Base-by-base conservation (phyloP, 768 basidiomycete genomes). In the Suillus spraguei region DNA sequence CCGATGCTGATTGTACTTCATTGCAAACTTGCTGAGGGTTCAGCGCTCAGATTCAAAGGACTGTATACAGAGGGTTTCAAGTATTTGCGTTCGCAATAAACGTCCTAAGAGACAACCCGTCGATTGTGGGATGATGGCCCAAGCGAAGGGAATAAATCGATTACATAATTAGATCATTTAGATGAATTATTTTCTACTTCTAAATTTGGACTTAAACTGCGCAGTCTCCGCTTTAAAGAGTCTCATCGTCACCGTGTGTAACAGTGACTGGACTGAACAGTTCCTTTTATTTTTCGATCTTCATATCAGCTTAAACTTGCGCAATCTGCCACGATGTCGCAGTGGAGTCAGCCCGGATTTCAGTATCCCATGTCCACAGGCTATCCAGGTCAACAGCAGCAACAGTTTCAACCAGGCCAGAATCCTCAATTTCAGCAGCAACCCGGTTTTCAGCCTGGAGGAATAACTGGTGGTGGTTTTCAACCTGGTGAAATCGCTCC, bases 351-450 rank as follows among this genome's bases (percentile, higher is more conserved):
- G 74, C 83, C 82, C 28, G 85, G 86, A 41, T 88, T 80, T 70
- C 90, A 92, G 76, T 88, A 90, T 71, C 87, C 91, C 38, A 79
- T 88, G 74, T 90, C 90, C 67, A 90, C 91, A 3, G 91, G 89
- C 16, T 88, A 83, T 74, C 83, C 78, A 64, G 71, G 70, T 59
- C 66, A 67, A 62, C 82, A 82, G 67, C 81, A 80, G 35, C 85
- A 85, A 64, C 82, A 81, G 60, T 79, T 81, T 67, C 77, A 73
- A 17, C 75, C 72, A 11, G 65, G 62, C 5, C 80, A 78, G 62
- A 77, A 78, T 56, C 72, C 70, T 4, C 82, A 80, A 63, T 81
- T 81, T 62, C 82, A 81, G 67, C 82, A 76, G 60, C 82, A 81
- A 61, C 66, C 67, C 36, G 41, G 66, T 52, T 76, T 67, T 74